Conservation (phyloP, 306 rosid genomes). For the Dryas alaskensis region DNA sequence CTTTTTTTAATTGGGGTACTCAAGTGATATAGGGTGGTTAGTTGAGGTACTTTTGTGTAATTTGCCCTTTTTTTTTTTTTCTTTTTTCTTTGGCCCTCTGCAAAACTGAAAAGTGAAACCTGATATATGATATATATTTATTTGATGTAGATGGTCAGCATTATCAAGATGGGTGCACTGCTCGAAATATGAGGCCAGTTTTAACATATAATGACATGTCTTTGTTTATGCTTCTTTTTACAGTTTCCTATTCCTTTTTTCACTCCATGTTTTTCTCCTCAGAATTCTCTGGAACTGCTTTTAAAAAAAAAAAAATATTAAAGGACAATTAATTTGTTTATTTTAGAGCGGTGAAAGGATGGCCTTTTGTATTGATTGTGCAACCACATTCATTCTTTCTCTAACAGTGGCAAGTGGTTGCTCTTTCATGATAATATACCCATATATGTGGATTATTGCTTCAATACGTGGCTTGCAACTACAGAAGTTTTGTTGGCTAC, state of each 20-base stretch:
- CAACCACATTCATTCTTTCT: neutral
- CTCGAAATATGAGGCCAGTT: slow-evolving; percentile 82
- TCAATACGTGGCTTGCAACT: slow-evolving; percentile 1
- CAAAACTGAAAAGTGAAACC: slow-evolving; percentile 17
- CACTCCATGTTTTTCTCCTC: neutral
- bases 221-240: neutral
- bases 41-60: too few relatives aligned
- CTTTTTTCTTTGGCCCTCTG: neutral
- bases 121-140: slow-evolving; percentile 25
- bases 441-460: neutral
- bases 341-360: neutral
- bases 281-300: neutral
- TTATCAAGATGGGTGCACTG: slow-evolving; percentile 89
- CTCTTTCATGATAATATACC: neutral
- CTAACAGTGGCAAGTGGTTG: neutral
- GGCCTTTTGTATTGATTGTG: neutral
- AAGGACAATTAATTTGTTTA: neutral
- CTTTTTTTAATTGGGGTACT: too few relatives aligned
- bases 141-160: slow-evolving; percentile 64
- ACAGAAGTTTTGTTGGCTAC: neutral
- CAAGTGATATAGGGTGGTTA: too few relatives aligned
- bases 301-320: too few relatives aligned
- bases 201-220: neutral
- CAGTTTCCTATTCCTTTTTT: neutral
- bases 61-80: too few relatives aligned